Percentiles rank a stretch among this genome's conserved stretches.
phyloP scores from a whole-genome alignment of 2,329 filamentous ascomycete genomes.

The Apiospora phragmitis region DNA sequence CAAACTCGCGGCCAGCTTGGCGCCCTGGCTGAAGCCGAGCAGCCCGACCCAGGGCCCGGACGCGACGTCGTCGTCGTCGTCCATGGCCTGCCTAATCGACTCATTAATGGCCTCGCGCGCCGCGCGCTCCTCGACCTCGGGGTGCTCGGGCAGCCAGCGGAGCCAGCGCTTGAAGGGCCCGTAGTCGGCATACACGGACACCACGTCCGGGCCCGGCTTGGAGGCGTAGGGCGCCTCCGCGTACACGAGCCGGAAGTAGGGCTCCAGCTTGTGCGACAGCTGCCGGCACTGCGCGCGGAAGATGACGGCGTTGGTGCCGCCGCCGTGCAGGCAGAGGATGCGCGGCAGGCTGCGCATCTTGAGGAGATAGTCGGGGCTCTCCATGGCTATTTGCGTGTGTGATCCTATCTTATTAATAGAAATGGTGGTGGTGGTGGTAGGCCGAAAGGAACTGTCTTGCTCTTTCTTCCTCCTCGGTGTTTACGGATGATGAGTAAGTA shows the following conservation, averaged over 20 bases:
- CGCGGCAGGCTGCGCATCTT: slow-evolving; percentile 51
- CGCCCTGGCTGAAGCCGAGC: slow-evolving; percentile 68
- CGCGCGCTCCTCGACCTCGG: slow-evolving; percentile 46
- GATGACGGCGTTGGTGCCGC: slow-evolving; percentile 70
- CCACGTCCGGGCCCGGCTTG: slow-evolving; percentile 60
- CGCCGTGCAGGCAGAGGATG: slow-evolving; percentile 80
- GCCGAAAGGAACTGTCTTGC: neutral
- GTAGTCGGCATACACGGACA: slow-evolving; percentile 63
- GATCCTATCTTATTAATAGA: slow-evolving; percentile 3
- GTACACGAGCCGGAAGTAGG: slow-evolving; percentile 70
- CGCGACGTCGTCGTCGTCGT: slow-evolving; percentile 43
- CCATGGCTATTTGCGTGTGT: neutral
- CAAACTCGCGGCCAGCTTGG: slow-evolving; percentile 60
- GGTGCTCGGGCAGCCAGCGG: slow-evolving; percentile 61
- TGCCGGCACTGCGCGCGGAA: slow-evolving; percentile 69
- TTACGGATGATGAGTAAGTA: neutral
- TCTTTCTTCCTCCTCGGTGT: neutral
- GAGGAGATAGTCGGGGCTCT: neutral
- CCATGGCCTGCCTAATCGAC: slow-evolving; percentile 48
- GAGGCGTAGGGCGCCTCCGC: slow-evolving; percentile 69
- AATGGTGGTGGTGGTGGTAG: neutral
- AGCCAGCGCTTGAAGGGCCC: slow-evolving; percentile 67
- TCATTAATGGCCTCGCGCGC: slow-evolving; percentile 42
- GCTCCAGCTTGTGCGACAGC: slow-evolving; percentile 44
- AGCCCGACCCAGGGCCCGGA: slow-evolving; percentile 60